Conservation (phyloP, 2,329 filamentous ascomycete genomes). For the Xylariales sp. region DNA sequence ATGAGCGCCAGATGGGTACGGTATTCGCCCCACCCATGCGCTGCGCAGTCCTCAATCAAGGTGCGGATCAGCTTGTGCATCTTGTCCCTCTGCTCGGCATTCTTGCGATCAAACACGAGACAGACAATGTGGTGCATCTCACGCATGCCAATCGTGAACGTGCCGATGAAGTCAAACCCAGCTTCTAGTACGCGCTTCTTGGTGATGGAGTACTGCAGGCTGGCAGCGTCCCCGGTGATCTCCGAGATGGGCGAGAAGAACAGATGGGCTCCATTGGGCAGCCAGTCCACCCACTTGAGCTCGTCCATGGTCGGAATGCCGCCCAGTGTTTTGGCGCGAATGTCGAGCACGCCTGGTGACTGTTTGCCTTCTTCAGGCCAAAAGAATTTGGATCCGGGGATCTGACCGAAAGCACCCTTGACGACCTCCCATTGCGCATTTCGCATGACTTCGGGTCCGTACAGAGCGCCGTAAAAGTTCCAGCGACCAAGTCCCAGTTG, state of each 20-base stretch:
- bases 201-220: slow-evolving; percentile 32
- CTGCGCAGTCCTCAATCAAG: slow-evolving; percentile 21
- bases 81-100: slow-evolving; percentile 15
- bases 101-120: slow-evolving; percentile 27
- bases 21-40: slow-evolving; percentile 37
- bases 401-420: slow-evolving; percentile 27
- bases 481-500: slow-evolving; percentile 29
- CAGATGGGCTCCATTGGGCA: slow-evolving; percentile 32
- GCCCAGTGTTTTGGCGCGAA: slow-evolving; percentile 26
- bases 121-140: slow-evolving; percentile 39
- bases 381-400: slow-evolving; percentile 25
- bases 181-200: slow-evolving; percentile 28
- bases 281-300: slow-evolving; percentile 35
- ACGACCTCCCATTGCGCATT: slow-evolving; percentile 29
- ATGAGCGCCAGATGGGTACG: slow-evolving; percentile 38
- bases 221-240: slow-evolving; percentile 3
- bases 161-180: slow-evolving; percentile 7
- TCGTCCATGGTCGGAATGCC: slow-evolving; percentile 35
- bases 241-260: slow-evolving; percentile 8
- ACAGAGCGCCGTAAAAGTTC: slow-evolving; percentile 31
- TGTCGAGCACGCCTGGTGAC: slow-evolving; percentile 25
- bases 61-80: slow-evolving; percentile 1
- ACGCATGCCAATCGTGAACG: slow-evolving; percentile 16
- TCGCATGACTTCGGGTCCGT: slow-evolving; percentile 29
- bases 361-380: slow-evolving; percentile 30